Evolutionary conservation across 495 filamentous ascomycete species (phyloP), one percentile per base, ranked within the genome.

Genomic region (Aspergillus ellipticus): DNA sequence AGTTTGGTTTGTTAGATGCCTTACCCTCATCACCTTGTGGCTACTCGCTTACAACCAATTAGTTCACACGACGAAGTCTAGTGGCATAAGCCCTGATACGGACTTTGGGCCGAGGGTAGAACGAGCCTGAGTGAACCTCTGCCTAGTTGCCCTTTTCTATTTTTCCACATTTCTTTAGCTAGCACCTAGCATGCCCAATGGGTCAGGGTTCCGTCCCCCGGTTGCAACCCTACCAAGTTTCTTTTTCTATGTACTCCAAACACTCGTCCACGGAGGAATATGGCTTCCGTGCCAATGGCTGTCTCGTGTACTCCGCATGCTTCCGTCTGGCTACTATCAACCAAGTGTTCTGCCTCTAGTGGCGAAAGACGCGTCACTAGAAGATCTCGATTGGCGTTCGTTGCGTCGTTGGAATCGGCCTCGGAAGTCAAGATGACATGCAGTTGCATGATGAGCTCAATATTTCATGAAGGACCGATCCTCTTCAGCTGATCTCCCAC

Each of bases 401-500:
- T 55, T 62, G 57, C 53, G 56, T 60, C 61, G 42, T 59, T 55
- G 49, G 53, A 35, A 49, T 48, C 33, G 29, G 49, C 33, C 58
- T 61, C 33, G 55, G 50, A 53, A 58, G 33, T 43, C 31, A 52
- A 56, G 54, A 56, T 61, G 61, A 39, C 57, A 62, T 31, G 42
- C 46, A 56, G 55, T 62, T 56, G 58, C 55, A 63, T 62, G 64
- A 64, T 57, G 64, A 60, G 53, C 45, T 47, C 58, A 55, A 53
- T 51, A 42, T 60, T 60, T 33, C 58, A 62, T 59, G 53, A 45
- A 54, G 49, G 62, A 49, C 58, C 59, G 53, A 68, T 68, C 60
- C 62, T 59, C 57, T 77, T 78, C 75, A 78, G 75, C 75, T 78
- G 75, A 78, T 74, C 73, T 69, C 52, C 65, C 63, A 66, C 63